Evolutionary conservation across 163 green algal genomes (phyloP).

Genomic region (Smithsoniella earleae): DNA sequence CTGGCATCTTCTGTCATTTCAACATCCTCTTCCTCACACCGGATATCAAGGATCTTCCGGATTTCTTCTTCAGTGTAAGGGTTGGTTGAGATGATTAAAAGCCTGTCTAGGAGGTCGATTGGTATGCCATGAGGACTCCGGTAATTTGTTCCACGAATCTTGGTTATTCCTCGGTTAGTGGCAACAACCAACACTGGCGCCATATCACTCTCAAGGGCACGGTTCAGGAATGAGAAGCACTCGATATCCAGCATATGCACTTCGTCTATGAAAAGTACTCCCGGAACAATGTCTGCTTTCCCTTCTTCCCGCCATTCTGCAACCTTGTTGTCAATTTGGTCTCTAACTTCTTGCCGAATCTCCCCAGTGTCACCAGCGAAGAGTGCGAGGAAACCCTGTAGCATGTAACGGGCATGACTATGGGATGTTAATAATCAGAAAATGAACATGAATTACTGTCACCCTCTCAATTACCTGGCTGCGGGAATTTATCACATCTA

Average conservation of each 20-base stretch:
- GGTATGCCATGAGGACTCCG: constrained; percentile 89
- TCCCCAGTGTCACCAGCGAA: constrained; percentile 97
- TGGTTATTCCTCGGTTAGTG: constrained; percentile 91
- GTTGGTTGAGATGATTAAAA: constrained; percentile 79
- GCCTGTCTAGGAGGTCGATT: constrained; percentile 93
- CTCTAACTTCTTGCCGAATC: constrained; percentile 91
- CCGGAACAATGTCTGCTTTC: constrained; percentile 96
- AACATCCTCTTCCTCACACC: constrained; percentile 96
- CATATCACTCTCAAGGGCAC: constrained; percentile 95
- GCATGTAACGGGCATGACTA: too few species aligned
- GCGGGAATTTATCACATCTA: constrained; percentile 95
- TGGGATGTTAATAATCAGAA: too few species aligned
- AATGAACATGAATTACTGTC: constrained; percentile 1
- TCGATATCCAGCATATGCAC: constrained; percentile 99
- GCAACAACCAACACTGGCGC: constrained; percentile 90
- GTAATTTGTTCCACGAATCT: constrained; percentile 91
- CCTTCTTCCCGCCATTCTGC: constrained; percentile 97
- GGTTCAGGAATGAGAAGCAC: constrained; percentile 98
- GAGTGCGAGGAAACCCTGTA: constrained; percentile 93
- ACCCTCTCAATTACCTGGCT: constrained; percentile 47
- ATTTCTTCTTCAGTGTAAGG: constrained; percentile 88
- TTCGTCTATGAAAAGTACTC: constrained; percentile 99
- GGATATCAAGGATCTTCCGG: constrained; percentile 86
- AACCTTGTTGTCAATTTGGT: constrained; percentile 95
- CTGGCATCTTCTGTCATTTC: constrained; percentile 85